A percentile compares a stretch with the other conserved stretches of the same genome.
Evolutionary conservation across 495 filamentous ascomycete species (phyloP).

Genomic region (Saxophila tyrrhenica): DNA sequence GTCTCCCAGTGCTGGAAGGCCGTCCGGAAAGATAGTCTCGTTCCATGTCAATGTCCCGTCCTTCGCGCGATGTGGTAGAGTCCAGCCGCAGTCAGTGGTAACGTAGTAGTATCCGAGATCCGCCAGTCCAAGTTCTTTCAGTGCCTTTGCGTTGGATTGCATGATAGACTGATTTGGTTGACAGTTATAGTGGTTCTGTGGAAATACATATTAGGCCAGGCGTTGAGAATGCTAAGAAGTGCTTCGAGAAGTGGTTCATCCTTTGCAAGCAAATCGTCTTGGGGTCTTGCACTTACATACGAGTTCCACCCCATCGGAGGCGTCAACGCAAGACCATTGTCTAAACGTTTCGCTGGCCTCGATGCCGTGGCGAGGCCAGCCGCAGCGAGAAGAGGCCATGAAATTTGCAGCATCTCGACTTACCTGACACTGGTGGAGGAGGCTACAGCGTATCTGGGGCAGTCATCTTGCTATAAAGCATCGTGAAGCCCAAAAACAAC

Average conservation of each 20-base stretch:
- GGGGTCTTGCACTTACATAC: background rate
- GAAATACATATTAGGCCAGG: constrained; percentile 49
- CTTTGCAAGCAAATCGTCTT: background rate
- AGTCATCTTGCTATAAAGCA: too few relatives aligned
- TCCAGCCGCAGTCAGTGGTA: constrained; percentile 50
- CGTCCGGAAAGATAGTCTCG: constrained; percentile 38
- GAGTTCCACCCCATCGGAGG: constrained; percentile 5
- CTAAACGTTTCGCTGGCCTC: background rate
- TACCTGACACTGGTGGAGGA: too few relatives aligned
- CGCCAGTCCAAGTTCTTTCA: constrained; percentile 42
- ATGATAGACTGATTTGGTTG: constrained; percentile 38
- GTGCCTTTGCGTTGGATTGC: constrained; percentile 41
- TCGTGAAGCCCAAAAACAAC: too few relatives aligned
- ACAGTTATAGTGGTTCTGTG: constrained; percentile 43
- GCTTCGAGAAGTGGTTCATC: too few relatives aligned
- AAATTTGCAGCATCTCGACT: background rate
- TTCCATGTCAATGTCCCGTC: constrained; percentile 45
- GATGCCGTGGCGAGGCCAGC: background rate
- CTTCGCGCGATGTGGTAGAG: constrained; percentile 29
- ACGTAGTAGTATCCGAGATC: constrained; percentile 43
- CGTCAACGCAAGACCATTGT: constrained; percentile 10
- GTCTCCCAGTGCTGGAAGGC: constrained; percentile 38
- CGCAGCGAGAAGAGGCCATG: background rate
- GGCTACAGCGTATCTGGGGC: too few relatives aligned
- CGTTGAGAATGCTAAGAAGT: too few relatives aligned